Evolutionary conservation across 2,329 filamentous ascomycete genomes (phyloP).

Genomic region (Epichloe sp.): DNA sequence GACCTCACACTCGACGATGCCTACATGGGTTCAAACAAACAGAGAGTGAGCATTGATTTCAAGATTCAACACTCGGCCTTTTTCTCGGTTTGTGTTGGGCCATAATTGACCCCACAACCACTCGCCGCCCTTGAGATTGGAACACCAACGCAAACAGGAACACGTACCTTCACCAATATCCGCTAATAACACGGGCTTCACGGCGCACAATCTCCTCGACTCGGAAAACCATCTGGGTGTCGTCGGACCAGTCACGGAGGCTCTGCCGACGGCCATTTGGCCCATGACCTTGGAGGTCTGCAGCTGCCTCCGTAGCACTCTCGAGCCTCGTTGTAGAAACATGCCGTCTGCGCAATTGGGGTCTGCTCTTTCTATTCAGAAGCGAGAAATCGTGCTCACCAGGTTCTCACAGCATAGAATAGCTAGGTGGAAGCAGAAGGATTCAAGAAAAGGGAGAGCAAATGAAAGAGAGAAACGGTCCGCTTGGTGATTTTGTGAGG

Average conservation of each 20-base stretch:
- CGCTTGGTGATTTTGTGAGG: not conserved
- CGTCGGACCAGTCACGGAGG: slow-evolving; percentile 16
- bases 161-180: slow-evolving; percentile 70
- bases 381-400: no score
- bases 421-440: no score
- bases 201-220: slow-evolving; percentile 34
- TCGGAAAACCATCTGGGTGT: slow-evolving; percentile 35
- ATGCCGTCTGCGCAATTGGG: slow-evolving; percentile 22
- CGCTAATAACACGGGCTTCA: slow-evolving; percentile 71
- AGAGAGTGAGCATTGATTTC: not conserved
- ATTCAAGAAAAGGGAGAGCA: not conserved
- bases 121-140: not conserved
- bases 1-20: slow-evolving; percentile 95
- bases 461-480: not conserved
- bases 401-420: no score
- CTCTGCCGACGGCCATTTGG: slow-evolving; percentile 20
- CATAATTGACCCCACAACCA: not conserved
- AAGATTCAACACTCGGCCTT: not conserved
- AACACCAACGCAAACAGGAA: no score
- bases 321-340: slow-evolving; percentile 41
- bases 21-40: slow-evolving; percentile 28
- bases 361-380: not conserved
- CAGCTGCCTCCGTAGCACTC: slow-evolving; percentile 38
- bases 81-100: not conserved
- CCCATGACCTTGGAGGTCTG: slow-evolving; percentile 28